These are phyloP conservation scores for Carex cristatella DNA, from an alignment of 176 grass and related monocot genomes.

Conservation along the genomic window DNA sequence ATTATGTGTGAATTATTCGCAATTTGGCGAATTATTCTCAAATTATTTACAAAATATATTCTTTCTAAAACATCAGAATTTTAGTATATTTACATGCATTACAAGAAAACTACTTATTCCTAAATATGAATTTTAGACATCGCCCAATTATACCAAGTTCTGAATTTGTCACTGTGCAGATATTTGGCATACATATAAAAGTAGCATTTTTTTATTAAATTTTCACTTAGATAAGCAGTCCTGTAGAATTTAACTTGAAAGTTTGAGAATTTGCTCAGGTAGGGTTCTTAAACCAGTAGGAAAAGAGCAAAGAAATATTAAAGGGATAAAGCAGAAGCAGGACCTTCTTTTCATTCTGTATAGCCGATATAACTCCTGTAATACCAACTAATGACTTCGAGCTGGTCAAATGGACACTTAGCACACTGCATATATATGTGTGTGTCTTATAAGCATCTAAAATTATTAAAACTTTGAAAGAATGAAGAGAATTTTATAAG, in stretches of 20 bases:
- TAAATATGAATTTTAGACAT: too few relatives aligned
- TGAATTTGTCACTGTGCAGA: too few relatives aligned
- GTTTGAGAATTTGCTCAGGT: not conserved
- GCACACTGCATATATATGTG: slow-evolving; percentile 37
- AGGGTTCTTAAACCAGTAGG: not conserved
- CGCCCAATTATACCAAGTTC: too few relatives aligned
- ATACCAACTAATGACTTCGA: slow-evolving; percentile 94
- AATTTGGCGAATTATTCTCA: too few relatives aligned
- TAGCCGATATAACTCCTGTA: slow-evolving; percentile 84
- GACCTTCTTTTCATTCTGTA: slow-evolving; percentile 95
- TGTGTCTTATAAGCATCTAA: not conserved
- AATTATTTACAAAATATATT: too few relatives aligned
- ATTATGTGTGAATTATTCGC: too few relatives aligned
- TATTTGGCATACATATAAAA: not conserved
- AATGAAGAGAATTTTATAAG: not conserved
- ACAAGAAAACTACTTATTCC: too few relatives aligned
- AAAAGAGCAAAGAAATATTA: not conserved
- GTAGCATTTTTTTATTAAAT: not conserved
- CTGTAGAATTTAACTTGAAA: not conserved
- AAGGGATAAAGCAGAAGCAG: not conserved
- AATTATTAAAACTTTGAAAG: not conserved
- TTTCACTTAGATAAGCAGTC: not conserved
- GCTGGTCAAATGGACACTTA: slow-evolving; percentile 87
- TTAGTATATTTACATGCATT: too few relatives aligned
- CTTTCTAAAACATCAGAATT: too few relatives aligned